Evolutionary conservation across 169 alveolate species (phyloP).

Genomic region (Plasmodium gonderi): DNA sequence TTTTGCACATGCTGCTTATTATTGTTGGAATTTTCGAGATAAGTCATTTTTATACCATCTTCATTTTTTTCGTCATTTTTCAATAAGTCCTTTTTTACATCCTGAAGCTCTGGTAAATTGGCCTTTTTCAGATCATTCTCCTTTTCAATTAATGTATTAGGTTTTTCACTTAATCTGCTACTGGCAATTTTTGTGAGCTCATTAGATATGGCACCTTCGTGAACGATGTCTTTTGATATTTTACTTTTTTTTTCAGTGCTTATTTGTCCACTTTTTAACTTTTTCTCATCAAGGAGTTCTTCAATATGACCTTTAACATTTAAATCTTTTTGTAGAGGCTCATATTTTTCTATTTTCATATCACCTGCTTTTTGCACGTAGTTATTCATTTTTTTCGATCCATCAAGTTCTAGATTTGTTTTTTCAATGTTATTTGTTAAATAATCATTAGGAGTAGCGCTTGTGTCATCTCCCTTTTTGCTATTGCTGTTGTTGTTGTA

Average conservation of each 20-base stretch:
- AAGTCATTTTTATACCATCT: background rate
- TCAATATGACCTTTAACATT: constrained; percentile 17
- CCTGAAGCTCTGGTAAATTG: background rate
- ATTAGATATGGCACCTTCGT: background rate
- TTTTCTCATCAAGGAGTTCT: background rate
- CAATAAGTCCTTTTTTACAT: constrained; percentile 1
- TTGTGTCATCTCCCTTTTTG: constrained; percentile 5
- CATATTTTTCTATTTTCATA: constrained; percentile 5
- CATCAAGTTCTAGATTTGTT: background rate
- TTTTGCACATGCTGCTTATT: background rate
- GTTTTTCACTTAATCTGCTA: constrained; percentile 1
- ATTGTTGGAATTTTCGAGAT: constrained; percentile 3
- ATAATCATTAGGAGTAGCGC: background rate
- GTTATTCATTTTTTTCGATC: background rate
- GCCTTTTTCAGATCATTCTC: constrained; percentile 14
- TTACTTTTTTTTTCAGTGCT: constrained; percentile 1
- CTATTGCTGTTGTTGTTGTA: background rate
- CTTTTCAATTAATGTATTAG: background rate
- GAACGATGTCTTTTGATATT: background rate
- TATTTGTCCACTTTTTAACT: background rate
- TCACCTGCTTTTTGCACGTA: constrained; percentile 7
- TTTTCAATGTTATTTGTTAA: constrained; percentile 8
- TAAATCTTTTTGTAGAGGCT: constrained; percentile 1
- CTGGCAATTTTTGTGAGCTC: background rate
- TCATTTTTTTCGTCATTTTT: background rate